These are phyloP conservation scores for Beauveria bassiana DNA, from an alignment of 2,329 filamentous ascomycete genomes.

Conservation along the genomic window DNA sequence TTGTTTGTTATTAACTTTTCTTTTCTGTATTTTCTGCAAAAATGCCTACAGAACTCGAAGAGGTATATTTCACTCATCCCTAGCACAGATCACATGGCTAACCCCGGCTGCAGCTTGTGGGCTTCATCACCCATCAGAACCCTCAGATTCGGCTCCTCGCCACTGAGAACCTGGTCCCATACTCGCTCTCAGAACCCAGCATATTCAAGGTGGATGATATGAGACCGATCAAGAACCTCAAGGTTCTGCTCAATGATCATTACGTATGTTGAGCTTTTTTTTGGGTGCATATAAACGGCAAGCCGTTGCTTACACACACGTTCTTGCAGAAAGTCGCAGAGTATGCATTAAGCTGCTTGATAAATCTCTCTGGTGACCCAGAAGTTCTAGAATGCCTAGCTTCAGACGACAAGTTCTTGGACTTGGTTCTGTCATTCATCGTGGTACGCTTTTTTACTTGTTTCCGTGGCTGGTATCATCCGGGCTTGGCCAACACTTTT, in stretches of 20 bases:
- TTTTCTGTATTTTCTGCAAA: conserved; percentile 17
- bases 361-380: conserved; percentile 73
- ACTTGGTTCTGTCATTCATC: conserved; percentile 63
- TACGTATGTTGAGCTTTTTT: conserved; percentile 43
- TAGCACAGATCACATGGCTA: neutral
- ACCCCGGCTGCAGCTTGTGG: conserved; percentile 60
- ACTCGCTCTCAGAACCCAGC: conserved; percentile 60
- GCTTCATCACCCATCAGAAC: conserved; percentile 88
- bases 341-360: conserved; percentile 81
- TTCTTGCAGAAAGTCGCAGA: conserved; percentile 73
- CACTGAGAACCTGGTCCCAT: conserved; percentile 79
- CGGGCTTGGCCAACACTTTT: neutral
- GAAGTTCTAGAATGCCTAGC: conserved; percentile 67
- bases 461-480: neutral
- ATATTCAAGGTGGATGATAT: conserved; percentile 80
- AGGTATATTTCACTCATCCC: conserved; percentile 39
- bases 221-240: conserved; percentile 76
- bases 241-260: conserved; percentile 78
- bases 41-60: conserved; percentile 72
- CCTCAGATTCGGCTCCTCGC: conserved; percentile 83
- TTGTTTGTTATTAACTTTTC: conserved; percentile 8
- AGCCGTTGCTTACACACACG: conserved; percentile 48
- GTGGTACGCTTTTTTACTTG: conserved; percentile 47
- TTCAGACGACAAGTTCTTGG: conserved; percentile 73
- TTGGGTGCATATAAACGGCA: neutral